Evolutionary conservation across 495 filamentous ascomycete genomes (phyloP), one percentile per base, ranked within the genome.

Genomic region (Neurospora sp.): DNA sequence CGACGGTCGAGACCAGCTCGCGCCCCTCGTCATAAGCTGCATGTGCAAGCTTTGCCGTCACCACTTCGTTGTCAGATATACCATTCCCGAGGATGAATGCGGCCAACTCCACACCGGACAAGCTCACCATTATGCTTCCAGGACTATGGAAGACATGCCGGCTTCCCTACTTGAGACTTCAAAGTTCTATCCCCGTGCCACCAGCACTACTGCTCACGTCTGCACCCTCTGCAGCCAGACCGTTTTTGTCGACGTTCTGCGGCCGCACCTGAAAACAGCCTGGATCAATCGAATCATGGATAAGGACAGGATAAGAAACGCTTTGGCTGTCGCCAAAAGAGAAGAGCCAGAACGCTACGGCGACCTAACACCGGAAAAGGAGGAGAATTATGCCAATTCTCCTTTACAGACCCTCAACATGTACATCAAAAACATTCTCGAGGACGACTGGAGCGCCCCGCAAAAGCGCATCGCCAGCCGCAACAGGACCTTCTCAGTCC

Each of bases 401-500:
- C 84, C 90, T 0, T 79, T 91, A 35, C 76, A 83, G 27, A 90
- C 88, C 31, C 81, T 94, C 42, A 85, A 85, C 37, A 83, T 82
- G 66, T 94, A 94, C 77, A 78, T 94, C 37, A 81, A 75, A 8
- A 91, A 94, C 76, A 83, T 89, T 9, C 81, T 93, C 69, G 78
- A 85, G 39, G 81, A 85, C 44, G 76, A 73, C 71, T 77, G 9
- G 76, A 80, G 70, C 76, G 79, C 48, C 0, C 66, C 75, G 39
- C 83, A 84, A 42, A 89, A 88, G 78, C 76, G 81, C 27, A 92
- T 95, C 72, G 86, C 89, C 5, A 85, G 86, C 16, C 81, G 87
- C 9, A 94, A 94, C 81, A 94, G 93, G 79, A 87, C 86, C 18
- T 96, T 93, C 76, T 83, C 88, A 70, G 83, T 90, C 16, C 87